Base-by-base conservation (phyloP, 768 basidiomycete genomes). In the Boletus edulis region DNA sequence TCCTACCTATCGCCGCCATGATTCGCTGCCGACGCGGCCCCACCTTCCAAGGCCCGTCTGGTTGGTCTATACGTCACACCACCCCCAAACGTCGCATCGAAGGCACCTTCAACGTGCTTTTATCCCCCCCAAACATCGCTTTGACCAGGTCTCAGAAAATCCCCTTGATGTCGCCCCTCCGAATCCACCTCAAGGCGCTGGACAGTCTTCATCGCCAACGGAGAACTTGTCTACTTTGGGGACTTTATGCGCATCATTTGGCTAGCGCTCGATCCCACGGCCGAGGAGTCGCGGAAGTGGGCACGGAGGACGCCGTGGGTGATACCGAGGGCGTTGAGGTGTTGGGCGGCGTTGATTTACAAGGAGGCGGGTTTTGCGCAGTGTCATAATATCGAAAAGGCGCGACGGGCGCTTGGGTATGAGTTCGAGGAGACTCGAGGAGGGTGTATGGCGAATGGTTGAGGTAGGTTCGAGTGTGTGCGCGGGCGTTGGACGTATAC, bases 131-230 rank as follows among this genome's bases (percentile, higher is more conserved):
- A 62, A 64, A 40, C 64, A 24, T 37, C 85, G 86, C n/a, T 95
- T 91, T 71, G 94, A 98, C 71, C 85, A 85, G 54, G 80, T 94
- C 52, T 81, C 85, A 4, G 82, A 83, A 11, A 67, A 72, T 27
- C 77, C 79, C 14, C 73, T 91, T 51, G 78, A 76, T 34, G 76
- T 80, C 42, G 73, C 79, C 27, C 22, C 22, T 24, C 22, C 22
- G 0, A 79, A 81, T 48, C 84, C 86, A 9, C 77, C 93, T 10
- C 81, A 86, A 61, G 91, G 98, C 50, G 94, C 93, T 5, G 96
- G 96, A 0, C 91, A 98, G 69, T 94, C 77, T 96, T 94, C 79
- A 91, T 99, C 73, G 94, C 94, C 53, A 98, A 98, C 66, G 93
- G 94, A 58, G 95, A 98, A 68, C 22, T 95, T 94, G 80, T 86